Percentiles rank a stretch among this genome's conserved stretches.
Evolutionary conservation across 805 yeast species (phyloP).

Genomic region (Lipomyces oligophaga): DNA sequence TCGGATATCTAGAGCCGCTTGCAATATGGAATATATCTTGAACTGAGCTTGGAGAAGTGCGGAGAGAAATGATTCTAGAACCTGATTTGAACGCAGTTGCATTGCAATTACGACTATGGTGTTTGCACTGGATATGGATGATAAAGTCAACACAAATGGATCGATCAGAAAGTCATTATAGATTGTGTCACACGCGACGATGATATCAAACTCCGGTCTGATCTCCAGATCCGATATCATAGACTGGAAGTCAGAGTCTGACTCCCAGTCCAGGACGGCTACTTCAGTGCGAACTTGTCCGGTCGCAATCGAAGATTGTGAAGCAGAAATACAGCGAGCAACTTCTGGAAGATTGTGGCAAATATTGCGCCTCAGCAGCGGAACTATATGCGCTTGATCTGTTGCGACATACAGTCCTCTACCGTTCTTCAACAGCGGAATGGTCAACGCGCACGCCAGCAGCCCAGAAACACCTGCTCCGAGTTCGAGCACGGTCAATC

Average conservation of each 20-base stretch:
- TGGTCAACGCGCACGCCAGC: constrained; percentile 43
- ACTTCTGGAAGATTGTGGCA: constrained; percentile 36
- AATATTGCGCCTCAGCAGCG: constrained; percentile 49
- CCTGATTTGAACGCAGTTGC: constrained; percentile 53
- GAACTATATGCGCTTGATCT: constrained; percentile 55
- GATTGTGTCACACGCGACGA: constrained; percentile 62
- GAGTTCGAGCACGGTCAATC: constrained; percentile 46
- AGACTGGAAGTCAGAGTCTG: constrained; percentile 39
- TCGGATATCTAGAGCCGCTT: constrained; percentile 35
- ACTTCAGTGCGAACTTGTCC: constrained; percentile 38
- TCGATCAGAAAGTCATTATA: constrained; percentile 59
- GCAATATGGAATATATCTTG: constrained; percentile 39
- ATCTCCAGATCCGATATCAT: constrained; percentile 27
- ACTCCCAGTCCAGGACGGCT: constrained; percentile 62
- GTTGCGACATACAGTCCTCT: constrained; percentile 47
- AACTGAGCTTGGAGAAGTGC: constrained; percentile 37
- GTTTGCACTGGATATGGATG: constrained; percentile 37
- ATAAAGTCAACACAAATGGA: constrained; percentile 46
- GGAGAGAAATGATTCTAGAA: constrained; percentile 47
- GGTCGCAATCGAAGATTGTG: not conserved
- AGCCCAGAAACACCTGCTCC: constrained; percentile 63
- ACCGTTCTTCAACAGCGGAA: constrained; percentile 20
- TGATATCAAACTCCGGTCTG: constrained; percentile 37
- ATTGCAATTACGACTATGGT: constrained; percentile 46
- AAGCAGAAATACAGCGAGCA: not conserved